Evolutionary conservation across 768 basidiomycete species (phyloP).

Genomic region (Panaeolus cyanescens): DNA sequence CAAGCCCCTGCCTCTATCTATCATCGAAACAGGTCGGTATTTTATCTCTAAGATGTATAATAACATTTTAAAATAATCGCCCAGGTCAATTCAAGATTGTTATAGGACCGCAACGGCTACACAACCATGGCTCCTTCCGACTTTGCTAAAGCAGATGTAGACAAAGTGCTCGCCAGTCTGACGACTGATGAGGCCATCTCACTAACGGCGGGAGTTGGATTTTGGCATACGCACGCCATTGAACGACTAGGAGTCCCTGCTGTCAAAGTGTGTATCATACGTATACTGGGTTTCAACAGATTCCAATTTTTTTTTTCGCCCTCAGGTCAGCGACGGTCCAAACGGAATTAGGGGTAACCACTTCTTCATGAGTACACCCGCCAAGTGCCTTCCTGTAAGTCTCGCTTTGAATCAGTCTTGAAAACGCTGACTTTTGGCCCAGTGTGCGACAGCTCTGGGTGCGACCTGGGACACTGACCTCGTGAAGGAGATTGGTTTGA

Average conservation of each 20-base stretch:
- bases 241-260: constrained; percentile 71
- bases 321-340: constrained; percentile 76
- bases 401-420: background rate
- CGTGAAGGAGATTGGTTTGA: constrained; percentile 59
- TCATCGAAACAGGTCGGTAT: background rate
- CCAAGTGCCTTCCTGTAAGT: constrained; percentile 72
- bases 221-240: constrained; percentile 73
- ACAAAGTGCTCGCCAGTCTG: constrained; percentile 62
- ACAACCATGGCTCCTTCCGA: constrained; percentile 63
- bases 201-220: constrained; percentile 73
- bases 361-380: constrained; percentile 81
- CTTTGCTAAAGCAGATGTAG: constrained; percentile 64
- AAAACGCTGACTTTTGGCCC: background rate
- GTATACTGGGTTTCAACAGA: background rate
- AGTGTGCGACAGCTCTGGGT: constrained; percentile 72
- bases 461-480: constrained; percentile 74
- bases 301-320: background rate
- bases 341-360: constrained; percentile 76
- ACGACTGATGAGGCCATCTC: constrained; percentile 76
- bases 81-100: too few relatives aligned
- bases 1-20: background rate
- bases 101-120: too few relatives aligned
- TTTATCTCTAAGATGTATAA: background rate
- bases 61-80: background rate
- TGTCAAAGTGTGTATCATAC: constrained; percentile 51